These are phyloP conservation scores for Syncephalastrum monosporum DNA, from an alignment of 371 early-diverging fungal species.

Conservation along the genomic window DNA sequence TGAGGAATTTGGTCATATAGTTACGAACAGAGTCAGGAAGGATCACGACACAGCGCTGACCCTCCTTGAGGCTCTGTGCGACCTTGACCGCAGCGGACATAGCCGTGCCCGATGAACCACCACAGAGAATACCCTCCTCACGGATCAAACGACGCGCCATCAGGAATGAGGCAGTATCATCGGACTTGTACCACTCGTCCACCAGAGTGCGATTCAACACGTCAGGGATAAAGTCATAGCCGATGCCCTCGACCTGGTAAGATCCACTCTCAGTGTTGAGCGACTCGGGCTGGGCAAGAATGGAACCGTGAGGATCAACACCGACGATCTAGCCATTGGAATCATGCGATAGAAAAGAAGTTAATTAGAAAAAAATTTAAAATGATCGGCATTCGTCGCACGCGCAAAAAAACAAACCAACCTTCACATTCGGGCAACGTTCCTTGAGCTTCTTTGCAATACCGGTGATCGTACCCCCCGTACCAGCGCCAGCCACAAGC, in stretches of 20 bases:
- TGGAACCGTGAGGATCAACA: constrained; percentile 93
- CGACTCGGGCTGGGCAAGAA: constrained; percentile 86
- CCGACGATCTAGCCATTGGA: constrained; percentile 69
- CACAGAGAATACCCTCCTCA: constrained; percentile 93
- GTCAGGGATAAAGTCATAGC: constrained; percentile 96
- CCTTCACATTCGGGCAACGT: constrained; percentile 79
- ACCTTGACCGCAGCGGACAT: constrained; percentile 75
- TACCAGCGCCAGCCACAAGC: constrained; percentile 95
- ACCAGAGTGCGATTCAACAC: constrained; percentile 80
- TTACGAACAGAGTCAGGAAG: constrained; percentile 96
- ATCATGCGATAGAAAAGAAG: background rate
- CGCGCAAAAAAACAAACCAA: constrained; percentile 21
- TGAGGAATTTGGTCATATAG: constrained; percentile 97
- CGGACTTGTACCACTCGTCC: constrained; percentile 93
- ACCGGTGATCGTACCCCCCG: constrained; percentile 97
- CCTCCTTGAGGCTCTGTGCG: constrained; percentile 80
- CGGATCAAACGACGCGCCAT: constrained; percentile 94
- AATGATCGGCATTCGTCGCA: background rate
- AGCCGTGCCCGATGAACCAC: constrained; percentile 95
- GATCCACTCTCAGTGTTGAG: constrained; percentile 66
- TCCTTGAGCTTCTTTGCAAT: constrained; percentile 93
- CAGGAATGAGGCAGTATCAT: constrained; percentile 91
- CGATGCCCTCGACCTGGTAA: constrained; percentile 94
- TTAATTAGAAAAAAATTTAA: background rate
- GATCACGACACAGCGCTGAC: constrained; percentile 90